Evolutionary conservation across 805 yeast species (phyloP).

Genomic region (Vanderwaltozyma yarrowii): DNA sequence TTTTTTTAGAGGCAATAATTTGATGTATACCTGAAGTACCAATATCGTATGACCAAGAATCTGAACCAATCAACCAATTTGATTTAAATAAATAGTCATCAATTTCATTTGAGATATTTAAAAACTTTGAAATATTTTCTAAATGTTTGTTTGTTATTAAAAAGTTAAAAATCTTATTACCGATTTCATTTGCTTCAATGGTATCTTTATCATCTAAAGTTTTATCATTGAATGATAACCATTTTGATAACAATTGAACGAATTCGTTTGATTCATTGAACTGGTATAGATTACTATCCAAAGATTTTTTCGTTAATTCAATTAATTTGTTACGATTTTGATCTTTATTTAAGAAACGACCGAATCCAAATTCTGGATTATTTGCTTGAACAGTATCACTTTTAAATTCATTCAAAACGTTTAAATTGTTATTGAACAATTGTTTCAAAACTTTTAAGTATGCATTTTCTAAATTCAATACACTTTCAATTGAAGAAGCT

Average conservation of each 20-base stretch:
- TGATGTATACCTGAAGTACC: conserved; percentile 90
- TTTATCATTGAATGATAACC: conserved; percentile 49
- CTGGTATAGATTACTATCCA: conserved; percentile 34
- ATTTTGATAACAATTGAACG: conserved; percentile 50
- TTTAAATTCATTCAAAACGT: conserved; percentile 50
- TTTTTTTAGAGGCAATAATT: conserved; percentile 61
- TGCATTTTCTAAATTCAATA: conserved; percentile 54
- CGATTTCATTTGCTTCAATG: conserved; percentile 25
- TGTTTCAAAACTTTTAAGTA: conserved; percentile 69
- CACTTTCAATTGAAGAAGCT: conserved; percentile 31
- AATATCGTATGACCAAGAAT: conserved; percentile 88
- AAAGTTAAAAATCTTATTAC: conserved; percentile 28
- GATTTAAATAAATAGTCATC: conserved; percentile 40
- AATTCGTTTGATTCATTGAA: conserved; percentile 38
- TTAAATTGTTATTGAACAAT: conserved; percentile 43
- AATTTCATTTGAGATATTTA: conserved; percentile 30
- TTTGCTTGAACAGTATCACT: conserved; percentile 37
- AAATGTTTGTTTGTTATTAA: conserved; percentile 33
- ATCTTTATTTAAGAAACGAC: conserved; percentile 52
- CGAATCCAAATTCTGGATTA: conserved; percentile 83
- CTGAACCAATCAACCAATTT: conserved; percentile 87
- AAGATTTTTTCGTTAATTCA: conserved; percentile 35
- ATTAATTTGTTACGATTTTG: conserved; percentile 41
- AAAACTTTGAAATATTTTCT: conserved; percentile 35
- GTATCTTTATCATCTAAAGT: conserved; percentile 21